Base-by-base conservation (phyloP, 805 yeast genomes). In the Blastobotrys americana region DNA sequence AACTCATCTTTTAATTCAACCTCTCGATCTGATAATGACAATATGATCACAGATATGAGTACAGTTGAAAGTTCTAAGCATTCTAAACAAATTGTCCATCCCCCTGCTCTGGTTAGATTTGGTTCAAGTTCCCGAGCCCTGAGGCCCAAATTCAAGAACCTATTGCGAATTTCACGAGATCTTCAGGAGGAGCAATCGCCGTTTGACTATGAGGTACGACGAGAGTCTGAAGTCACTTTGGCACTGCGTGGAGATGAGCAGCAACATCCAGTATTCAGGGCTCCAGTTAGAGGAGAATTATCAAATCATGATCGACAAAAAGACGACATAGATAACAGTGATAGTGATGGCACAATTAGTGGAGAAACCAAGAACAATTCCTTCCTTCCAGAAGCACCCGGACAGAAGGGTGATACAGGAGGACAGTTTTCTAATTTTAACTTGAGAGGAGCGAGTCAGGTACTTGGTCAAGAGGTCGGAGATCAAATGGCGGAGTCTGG, bases 181-280 rank as follows among this genome's bases (percentile, higher is more conserved):
- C 42, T 55, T 21, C 52, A 47, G 34, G 56, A 53, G 8, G 59
- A 55, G 35, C 5, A 27, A 40, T 39, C 56, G 3, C 59, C 59
- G 2, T 20, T 55, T 16, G 59, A 55, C 18, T 49, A 42, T 23
- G 59, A 55, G 39, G 46, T 55, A 44, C 46, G 46, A 23, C 48
- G 45, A 5, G 59, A 55, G 45, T 54, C 57, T 3, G 56, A 49
- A n/a, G 38, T 55, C 17, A 54, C 59, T 13, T 37, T 48, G 3
- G 43, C 50, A 9, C 34, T 55, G n/a, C 42, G 57, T 9, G 50
- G 46, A 5, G 56, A 53, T n/a, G 52, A 46, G 27, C 39, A 33
- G 25, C 17, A 23, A 3, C 37, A 39, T 5, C 39, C 39, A 6
- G 5, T 17, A 9, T 6, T 23, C 13, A 8, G 31, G 31, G 25